Conservation (phyloP, 2,329 filamentous ascomycete species). For the Phyllosticta ampelicida region DNA sequence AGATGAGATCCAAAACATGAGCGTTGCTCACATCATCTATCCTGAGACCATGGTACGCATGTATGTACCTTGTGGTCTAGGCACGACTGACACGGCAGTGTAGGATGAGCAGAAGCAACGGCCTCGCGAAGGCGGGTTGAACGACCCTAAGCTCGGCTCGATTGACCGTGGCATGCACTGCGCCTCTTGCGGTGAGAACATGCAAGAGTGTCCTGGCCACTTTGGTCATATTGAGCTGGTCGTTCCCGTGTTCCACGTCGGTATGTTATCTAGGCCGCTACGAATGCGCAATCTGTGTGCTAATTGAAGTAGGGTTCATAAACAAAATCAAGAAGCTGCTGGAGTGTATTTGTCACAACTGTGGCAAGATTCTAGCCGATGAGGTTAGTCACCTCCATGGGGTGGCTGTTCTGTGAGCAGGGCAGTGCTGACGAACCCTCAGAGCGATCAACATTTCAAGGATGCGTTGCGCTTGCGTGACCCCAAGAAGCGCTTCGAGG, state of each 20-base stretch:
- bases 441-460: constrained; percentile 39
- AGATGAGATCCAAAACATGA: constrained; percentile 99
- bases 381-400: constrained; percentile 64
- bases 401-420: constrained; percentile 38
- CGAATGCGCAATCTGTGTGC: not conserved
- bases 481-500: constrained; percentile 87
- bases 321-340: constrained; percentile 99
- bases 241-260: constrained; percentile 84
- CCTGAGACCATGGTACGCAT: constrained; percentile 79
- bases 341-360: constrained; percentile 98
- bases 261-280: constrained; percentile 30
- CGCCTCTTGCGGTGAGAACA: constrained; percentile 90
- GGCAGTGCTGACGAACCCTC: not conserved
- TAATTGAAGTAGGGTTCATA: constrained; percentile 73
- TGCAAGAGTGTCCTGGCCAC: constrained; percentile 92
- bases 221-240: constrained; percentile 98
- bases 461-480: constrained; percentile 77
- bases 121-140: constrained; percentile 83
- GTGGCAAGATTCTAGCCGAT: constrained; percentile 94
- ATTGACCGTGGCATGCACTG: constrained; percentile 95
- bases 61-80: constrained; percentile 8
- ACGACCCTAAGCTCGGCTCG: constrained; percentile 90
- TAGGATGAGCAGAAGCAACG: constrained; percentile 80
- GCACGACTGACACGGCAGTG: constrained; percentile 16
- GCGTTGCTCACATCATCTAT: constrained; percentile 89